Evolutionary conservation across 2,329 filamentous ascomycete species (phyloP), one percentile per base, ranked within the genome.

Genomic region (Drechslerella dactyloides): DNA sequence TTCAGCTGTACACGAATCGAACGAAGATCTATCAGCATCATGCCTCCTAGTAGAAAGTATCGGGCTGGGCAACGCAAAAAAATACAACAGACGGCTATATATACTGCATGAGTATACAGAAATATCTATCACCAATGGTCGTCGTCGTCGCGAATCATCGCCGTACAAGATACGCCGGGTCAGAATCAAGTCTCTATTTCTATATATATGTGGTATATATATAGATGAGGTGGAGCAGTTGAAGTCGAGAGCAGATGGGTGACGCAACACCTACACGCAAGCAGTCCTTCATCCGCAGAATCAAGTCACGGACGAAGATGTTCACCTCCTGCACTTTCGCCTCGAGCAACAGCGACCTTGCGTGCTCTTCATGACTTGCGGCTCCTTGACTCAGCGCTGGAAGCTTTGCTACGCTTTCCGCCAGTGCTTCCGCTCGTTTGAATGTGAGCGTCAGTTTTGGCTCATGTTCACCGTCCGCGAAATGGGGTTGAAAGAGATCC

Each of bases 21-120:
- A 17, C n/a, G n/a, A n/a, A n/a, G n/a, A n/a, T n/a, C n/a, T 42
- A 48, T 58, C 19, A 57, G 46, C 46, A 44, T 13, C 17, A 4
- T 24, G n/a, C n/a, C n/a, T n/a, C n/a, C n/a, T n/a, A n/a, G n/a
- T n/a, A n/a, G n/a, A n/a, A n/a, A n/a, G n/a, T n/a, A n/a, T n/a
- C n/a, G n/a, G n/a, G n/a, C n/a, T 60, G 15, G 27, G 44, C 66
- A 64, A 59, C 59, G 46, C 59, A 13, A 27, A 70, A n/a, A 70
- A 70, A 70, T 70, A 27, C 66, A 70, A 70, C 66, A 70, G 35
- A 40, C 11, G 2, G 3, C 27, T 8, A 3, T 33, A 33, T 33
- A 33, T 33, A 4, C 27, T 33, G 27, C 3, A 33, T 8, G 27
- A 33, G 27, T 33, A 33, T 33, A 33, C 3, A 33, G n/a, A n/a